Evolutionary conservation across 768 basidiomycete species (phyloP).

Genomic region (Pulveroboletus frians): DNA sequence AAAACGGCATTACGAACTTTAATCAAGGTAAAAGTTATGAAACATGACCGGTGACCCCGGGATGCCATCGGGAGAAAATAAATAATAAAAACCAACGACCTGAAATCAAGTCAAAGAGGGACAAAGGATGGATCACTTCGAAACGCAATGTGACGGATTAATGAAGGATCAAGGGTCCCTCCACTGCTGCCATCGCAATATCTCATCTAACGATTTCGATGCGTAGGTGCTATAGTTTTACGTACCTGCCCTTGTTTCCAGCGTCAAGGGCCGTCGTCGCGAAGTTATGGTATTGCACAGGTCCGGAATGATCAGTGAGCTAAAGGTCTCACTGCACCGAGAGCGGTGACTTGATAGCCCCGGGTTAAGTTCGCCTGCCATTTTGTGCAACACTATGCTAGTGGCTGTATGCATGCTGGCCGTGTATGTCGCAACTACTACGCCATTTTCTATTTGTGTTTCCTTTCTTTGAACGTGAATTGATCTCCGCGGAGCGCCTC

Average conservation of each 20-base stretch:
- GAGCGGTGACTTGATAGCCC: too few species aligned
- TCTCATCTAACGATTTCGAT: neutral
- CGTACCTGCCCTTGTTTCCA: neutral
- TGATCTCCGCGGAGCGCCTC: neutral
- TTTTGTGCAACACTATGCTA: neutral
- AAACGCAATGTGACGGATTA: neutral
- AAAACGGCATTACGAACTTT: neutral
- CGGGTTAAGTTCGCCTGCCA: neutral
- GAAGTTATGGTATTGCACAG: neutral
- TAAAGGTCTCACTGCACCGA: neutral
- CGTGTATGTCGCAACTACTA: neutral
- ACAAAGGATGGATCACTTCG: neutral
- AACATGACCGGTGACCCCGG: neutral
- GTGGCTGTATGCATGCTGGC: neutral
- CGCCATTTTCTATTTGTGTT: neutral
- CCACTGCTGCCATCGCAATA: neutral
- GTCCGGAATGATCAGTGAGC: neutral
- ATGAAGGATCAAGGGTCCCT: neutral
- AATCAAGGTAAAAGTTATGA: neutral
- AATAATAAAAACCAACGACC: neutral
- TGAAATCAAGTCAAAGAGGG: neutral
- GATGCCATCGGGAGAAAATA: neutral
- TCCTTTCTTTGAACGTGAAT: neutral
- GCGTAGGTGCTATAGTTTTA: neutral
- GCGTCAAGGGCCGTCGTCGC: neutral